These are phyloP conservation scores for Entomortierella beljakovae DNA, from an alignment of 192 early-diverging fungal genomes.

Conservation along the genomic window DNA sequence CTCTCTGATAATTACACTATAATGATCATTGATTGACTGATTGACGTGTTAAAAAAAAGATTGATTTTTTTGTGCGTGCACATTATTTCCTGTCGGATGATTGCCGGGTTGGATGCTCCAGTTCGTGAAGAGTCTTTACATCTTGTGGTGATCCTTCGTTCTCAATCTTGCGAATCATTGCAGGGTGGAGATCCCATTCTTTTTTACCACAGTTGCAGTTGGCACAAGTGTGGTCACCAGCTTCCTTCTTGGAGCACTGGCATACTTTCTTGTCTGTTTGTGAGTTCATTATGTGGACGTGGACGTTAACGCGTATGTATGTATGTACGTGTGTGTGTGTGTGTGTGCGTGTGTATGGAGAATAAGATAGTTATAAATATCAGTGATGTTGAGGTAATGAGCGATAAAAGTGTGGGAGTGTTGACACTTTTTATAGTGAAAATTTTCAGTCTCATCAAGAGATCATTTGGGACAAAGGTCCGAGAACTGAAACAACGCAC, in stretches of 20 bases:
- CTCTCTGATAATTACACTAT: too few relatives aligned
- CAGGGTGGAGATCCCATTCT: slow-evolving; percentile 49
- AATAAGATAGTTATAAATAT: too few relatives aligned
- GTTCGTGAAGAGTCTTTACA: slow-evolving; percentile 25
- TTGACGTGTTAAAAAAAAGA: too few relatives aligned
- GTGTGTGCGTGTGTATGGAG: background rate
- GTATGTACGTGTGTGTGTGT: background rate
- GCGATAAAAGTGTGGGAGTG: too few relatives aligned
- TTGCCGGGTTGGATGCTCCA: slow-evolving; percentile 7
- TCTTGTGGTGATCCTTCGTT: slow-evolving; percentile 31
- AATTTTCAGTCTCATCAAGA: too few relatives aligned
- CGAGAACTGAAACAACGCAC: background rate
- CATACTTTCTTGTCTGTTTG: slow-evolving; percentile 4
- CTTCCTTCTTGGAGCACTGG: background rate
- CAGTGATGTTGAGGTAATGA: too few relatives aligned
- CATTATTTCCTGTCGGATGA: slow-evolving; percentile 1
- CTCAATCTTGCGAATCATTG: slow-evolving; percentile 28
- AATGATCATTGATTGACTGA: too few relatives aligned
- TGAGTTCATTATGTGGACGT: slow-evolving; percentile 5
- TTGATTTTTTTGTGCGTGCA: slow-evolving; percentile 3
- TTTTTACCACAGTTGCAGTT: slow-evolving; percentile 22
- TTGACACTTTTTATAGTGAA: background rate
- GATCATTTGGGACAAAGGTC: background rate
- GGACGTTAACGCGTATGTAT: background rate
- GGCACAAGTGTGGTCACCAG: background rate